Conservation (phyloP, 2,329 filamentous ascomycete species). For the Aspergillus texensis region DNA sequence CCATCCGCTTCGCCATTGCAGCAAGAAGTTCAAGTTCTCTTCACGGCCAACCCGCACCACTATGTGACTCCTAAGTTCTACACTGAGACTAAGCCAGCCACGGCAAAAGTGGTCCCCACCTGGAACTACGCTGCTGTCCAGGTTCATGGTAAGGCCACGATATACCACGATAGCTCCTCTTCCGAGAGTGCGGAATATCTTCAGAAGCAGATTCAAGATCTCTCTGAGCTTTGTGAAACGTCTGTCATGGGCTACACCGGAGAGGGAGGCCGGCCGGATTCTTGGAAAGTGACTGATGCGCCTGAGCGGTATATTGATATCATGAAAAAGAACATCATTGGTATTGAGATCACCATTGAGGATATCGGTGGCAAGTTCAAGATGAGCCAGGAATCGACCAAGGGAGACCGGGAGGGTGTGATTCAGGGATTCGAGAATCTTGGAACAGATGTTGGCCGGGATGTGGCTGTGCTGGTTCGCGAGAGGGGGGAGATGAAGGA, state of each 20-base stretch:
- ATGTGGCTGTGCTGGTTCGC: slow-evolving; percentile 37
- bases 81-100: slow-evolving; percentile 63
- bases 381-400: slow-evolving; percentile 64
- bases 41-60: slow-evolving; percentile 61
- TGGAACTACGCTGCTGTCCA: slow-evolving; percentile 72
- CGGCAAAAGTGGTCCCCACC: slow-evolving; percentile 69
- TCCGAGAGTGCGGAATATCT: slow-evolving; percentile 54
- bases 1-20: slow-evolving; percentile 33
- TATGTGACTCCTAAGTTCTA: slow-evolving; percentile 73
- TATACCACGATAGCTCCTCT: slow-evolving; percentile 56
- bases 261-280: slow-evolving; percentile 48
- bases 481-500: slow-evolving; percentile 32
- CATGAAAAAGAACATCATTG: slow-evolving; percentile 62
- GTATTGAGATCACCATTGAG: slow-evolving; percentile 61
- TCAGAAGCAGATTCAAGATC: slow-evolving; percentile 40
- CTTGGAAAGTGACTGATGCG: slow-evolving; percentile 64
- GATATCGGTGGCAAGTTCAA: slow-evolving; percentile 65
- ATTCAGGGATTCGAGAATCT: slow-evolving; percentile 57
- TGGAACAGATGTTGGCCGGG: slow-evolving; percentile 39
- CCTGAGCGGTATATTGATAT: slow-evolving; percentile 60
- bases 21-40: slow-evolving; percentile 63
- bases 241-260: slow-evolving; percentile 60
- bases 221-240: slow-evolving; percentile 56
- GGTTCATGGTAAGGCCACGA: slow-evolving; percentile 60
- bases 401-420: slow-evolving; percentile 59